phyloP scores from a whole-genome alignment of 208 protist genomes.

The Strigomonas oncopelti region DNA sequence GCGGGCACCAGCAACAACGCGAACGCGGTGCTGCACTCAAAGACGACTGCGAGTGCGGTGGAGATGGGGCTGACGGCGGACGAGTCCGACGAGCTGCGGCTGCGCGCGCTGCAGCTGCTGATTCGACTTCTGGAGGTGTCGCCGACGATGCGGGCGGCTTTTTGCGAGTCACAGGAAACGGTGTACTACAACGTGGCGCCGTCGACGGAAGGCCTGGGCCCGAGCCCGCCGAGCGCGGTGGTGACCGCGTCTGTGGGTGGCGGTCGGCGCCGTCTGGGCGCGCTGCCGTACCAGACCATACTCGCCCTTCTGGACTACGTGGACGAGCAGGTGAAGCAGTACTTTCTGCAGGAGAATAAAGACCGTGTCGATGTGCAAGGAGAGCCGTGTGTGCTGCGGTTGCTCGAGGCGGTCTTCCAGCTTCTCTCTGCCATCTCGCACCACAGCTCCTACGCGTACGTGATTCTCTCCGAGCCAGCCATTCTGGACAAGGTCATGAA shows the following conservation, averaged over 20 bases:
- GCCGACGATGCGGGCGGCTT: slow-evolving; percentile 56
- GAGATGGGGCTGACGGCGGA: not conserved
- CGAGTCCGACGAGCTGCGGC: not conserved
- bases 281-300: slow-evolving; percentile 4
- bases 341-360: not conserved
- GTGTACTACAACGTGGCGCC: not conserved
- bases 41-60: not conserved
- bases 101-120: slow-evolving; percentile 50
- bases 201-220: slow-evolving; percentile 1
- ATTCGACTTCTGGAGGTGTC: slow-evolving; percentile 59
- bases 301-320: not conserved
- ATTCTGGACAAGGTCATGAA: not conserved
- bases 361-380: slow-evolving; percentile 3
- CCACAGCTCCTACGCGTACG: slow-evolving; percentile 1
- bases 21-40: not conserved
- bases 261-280: slow-evolving; percentile 21
- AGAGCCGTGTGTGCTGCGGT: slow-evolving; percentile 18
- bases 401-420: slow-evolving; percentile 26
- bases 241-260: slow-evolving; percentile 40
- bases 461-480: not conserved
- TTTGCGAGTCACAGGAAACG: slow-evolving; percentile 30
- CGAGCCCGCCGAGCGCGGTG: not conserved
- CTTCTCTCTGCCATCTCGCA: slow-evolving; percentile 28
- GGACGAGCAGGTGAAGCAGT: not conserved
- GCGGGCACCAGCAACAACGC: not conserved